Conservation (phyloP, 257 asterid species). For the Thymus mandschuricus region DNA sequence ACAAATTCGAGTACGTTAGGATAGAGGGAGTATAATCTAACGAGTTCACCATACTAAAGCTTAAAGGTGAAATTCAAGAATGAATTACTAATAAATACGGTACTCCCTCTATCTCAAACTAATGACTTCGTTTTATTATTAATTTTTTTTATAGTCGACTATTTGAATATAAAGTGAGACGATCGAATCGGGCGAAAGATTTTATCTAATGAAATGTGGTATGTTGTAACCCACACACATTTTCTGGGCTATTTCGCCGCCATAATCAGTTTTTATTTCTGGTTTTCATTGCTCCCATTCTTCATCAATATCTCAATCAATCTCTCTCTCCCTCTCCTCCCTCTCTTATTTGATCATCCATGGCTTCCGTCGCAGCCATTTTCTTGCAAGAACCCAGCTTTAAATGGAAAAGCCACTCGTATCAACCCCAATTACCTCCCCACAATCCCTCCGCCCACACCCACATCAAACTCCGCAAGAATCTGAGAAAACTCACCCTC, state of each 20-base stretch:
- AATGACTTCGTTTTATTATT: too few species aligned
- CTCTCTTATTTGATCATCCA: conserved; percentile 27
- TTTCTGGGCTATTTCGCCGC: neutral
- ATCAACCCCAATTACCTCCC: conserved; percentile 34
- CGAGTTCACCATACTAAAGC: too few species aligned
- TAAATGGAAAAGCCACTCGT: conserved; percentile 45
- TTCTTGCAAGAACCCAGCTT: conserved; percentile 51
- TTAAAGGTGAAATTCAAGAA: too few species aligned
- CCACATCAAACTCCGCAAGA: conserved; percentile 36
- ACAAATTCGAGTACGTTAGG: too few species aligned
- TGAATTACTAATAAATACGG: too few species aligned
- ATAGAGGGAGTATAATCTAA: too few species aligned
- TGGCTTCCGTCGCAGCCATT: conserved; percentile 53
- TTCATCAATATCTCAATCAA: neutral
- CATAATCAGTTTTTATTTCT: neutral
- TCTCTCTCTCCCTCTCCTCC: conserved; percentile 7
- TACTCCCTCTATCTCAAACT: too few species aligned
- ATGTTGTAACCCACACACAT: too few species aligned
- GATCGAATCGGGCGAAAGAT: too few species aligned
- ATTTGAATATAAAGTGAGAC: too few species aligned
- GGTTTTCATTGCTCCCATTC: neutral
- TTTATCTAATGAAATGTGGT: too few species aligned
- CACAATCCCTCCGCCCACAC: conserved; percentile 27
- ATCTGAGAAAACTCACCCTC: conserved; percentile 34
- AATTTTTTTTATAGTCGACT: too few species aligned